Evolutionary conservation across 1,139 yeast species (phyloP).

Genomic region (Geotrichum restrictum): DNA sequence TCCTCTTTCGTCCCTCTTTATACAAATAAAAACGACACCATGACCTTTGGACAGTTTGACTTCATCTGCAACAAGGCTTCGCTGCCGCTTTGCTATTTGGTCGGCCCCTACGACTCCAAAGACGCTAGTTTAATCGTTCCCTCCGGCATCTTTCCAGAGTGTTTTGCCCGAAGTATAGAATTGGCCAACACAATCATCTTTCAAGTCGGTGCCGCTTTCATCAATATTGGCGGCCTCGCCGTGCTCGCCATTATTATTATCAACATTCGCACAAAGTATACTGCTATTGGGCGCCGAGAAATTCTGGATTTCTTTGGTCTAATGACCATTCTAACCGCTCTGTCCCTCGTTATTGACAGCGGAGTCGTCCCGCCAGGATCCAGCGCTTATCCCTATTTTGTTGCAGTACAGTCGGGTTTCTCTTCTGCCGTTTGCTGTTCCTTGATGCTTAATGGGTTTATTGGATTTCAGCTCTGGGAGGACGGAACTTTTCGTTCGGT

Average conservation of each 20-base stretch:
- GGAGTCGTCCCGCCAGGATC: constrained; percentile 92
- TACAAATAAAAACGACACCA: not conserved
- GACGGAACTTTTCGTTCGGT: constrained; percentile 64
- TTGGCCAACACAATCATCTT: constrained; percentile 88
- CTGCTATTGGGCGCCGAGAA: constrained; percentile 90
- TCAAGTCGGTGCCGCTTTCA: constrained; percentile 81
- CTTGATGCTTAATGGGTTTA: constrained; percentile 66
- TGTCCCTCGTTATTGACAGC: constrained; percentile 76
- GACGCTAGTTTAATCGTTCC: constrained; percentile 43
- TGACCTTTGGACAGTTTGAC: constrained; percentile 65
- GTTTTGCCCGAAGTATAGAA: constrained; percentile 83
- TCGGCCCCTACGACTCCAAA: constrained; percentile 43
- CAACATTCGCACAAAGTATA: constrained; percentile 76
- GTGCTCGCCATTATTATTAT: constrained; percentile 68
- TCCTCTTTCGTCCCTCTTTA: no score
- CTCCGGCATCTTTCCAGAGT: constrained; percentile 64
- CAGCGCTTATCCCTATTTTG: constrained; percentile 71
- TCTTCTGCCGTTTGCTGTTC: constrained; percentile 64
- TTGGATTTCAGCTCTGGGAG: constrained; percentile 89
- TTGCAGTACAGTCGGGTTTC: constrained; percentile 78
- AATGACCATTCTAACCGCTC: constrained; percentile 53
- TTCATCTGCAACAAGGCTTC: constrained; percentile 64
- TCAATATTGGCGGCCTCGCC: constrained; percentile 68
- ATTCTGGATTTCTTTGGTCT: constrained; percentile 71
- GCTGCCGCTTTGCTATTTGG: constrained; percentile 72